Percentiles rank a stretch among this genome's conserved stretches.
These are phyloP conservation scores for Trichophyton simii DNA, from an alignment of 2,329 filamentous ascomycete genomes.

Conservation along the genomic window DNA sequence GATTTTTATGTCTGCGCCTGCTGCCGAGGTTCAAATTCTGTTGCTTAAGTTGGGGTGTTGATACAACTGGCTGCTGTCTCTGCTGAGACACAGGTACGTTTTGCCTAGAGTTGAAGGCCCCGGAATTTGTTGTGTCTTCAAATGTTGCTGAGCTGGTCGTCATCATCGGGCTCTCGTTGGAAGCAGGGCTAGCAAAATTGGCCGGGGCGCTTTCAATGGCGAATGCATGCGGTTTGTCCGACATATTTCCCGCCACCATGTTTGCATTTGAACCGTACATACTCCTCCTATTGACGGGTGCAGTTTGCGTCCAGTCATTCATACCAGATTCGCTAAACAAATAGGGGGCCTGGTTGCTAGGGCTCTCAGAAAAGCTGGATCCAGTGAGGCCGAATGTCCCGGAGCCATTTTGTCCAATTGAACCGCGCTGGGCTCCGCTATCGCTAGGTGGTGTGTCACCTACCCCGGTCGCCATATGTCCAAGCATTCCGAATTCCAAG, in stretches of 20 bases:
- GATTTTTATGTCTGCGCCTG: constrained; percentile 52
- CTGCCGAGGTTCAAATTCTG: constrained; percentile 25
- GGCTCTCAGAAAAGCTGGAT: constrained; percentile 35
- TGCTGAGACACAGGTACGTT: constrained; percentile 13
- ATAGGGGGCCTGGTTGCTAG: constrained; percentile 32
- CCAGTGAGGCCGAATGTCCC: constrained; percentile 27
- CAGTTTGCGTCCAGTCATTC: constrained; percentile 33
- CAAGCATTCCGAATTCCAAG: constrained; percentile 89
- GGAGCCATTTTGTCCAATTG: constrained; percentile 33
- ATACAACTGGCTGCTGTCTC: constrained; percentile 26
- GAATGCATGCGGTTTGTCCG: constrained; percentile 44
- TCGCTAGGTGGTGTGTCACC: constrained; percentile 68
- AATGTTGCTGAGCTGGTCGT: constrained; percentile 23
- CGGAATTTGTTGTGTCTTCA: constrained; percentile 24
- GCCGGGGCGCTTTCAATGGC: constrained; percentile 48
- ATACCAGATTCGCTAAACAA: constrained; percentile 36
- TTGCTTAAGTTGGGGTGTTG: constrained; percentile 33
- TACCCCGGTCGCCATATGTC: constrained; percentile 86
- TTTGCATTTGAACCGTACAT: constrained; percentile 24
- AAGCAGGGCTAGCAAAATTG: constrained; percentile 46
- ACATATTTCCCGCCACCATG: constrained; percentile 30
- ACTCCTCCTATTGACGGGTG: constrained; percentile 13
- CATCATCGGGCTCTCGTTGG: constrained; percentile 42
- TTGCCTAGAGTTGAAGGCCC: constrained; percentile 18
- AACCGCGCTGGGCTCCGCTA: constrained; percentile 35